Conservation (phyloP, 2,329 filamentous ascomycete species). For the Penicillium sp. region DNA sequence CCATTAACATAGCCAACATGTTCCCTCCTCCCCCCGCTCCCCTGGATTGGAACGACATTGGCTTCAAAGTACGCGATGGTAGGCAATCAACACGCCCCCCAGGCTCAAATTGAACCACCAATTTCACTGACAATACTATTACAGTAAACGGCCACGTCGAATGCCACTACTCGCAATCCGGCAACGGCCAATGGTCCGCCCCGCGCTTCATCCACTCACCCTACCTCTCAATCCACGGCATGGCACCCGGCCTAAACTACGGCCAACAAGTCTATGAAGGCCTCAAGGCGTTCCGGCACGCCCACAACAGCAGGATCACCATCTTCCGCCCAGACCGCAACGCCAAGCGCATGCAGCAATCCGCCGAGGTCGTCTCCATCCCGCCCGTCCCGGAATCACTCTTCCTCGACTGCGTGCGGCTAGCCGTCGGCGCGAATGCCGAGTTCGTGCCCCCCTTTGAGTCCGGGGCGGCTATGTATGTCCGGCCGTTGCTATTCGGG, state of each 20-base stretch:
- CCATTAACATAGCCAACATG: constrained; percentile 6
- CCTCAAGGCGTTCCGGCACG: constrained; percentile 87
- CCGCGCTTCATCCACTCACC: constrained; percentile 81
- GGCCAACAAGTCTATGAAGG: constrained; percentile 97
- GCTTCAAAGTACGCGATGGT: constrained; percentile 92
- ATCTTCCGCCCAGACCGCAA: constrained; percentile 90
- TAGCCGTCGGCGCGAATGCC: constrained; percentile 85
- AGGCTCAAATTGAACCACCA: neutral
- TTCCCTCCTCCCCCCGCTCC: constrained; percentile 38
- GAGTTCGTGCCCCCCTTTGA: constrained; percentile 87
- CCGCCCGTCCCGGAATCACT: constrained; percentile 74
- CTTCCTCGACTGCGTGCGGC: constrained; percentile 74
- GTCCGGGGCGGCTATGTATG: constrained; percentile 88
- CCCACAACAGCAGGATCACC: constrained; percentile 64
- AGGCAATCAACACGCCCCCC: constrained; percentile 25
- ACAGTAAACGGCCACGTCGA: constrained; percentile 90
- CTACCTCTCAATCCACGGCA: constrained; percentile 85
- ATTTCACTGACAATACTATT: constrained; percentile 8
- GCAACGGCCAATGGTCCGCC: constrained; percentile 71
- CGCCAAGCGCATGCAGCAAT: constrained; percentile 80
- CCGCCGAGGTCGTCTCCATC: constrained; percentile 78
- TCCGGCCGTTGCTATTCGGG: constrained; percentile 86
- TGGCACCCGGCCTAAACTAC: constrained; percentile 95
- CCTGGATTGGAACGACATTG: constrained; percentile 84
- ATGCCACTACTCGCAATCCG: constrained; percentile 74